Conservation (phyloP, 306 rosid genomes). For the Gynostemma pentaphyllum region DNA sequence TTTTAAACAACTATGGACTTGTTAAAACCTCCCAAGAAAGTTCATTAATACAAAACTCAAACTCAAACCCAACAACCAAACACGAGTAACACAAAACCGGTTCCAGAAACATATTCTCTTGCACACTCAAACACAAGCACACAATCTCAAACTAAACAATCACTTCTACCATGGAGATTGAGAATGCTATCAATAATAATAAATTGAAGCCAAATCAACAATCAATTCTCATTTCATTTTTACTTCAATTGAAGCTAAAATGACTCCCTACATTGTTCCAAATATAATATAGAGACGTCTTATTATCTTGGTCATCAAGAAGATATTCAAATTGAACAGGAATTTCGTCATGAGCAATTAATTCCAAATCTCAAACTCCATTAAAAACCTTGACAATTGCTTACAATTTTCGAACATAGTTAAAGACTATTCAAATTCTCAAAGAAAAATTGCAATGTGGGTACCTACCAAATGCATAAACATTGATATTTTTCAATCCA, state of each 20-base stretch:
- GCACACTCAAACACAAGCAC: no score
- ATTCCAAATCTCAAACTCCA: no score
- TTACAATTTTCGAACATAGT: background rate
- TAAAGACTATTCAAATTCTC: background rate
- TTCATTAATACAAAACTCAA: no score
- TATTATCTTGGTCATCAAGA: background rate
- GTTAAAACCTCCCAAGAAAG: no score
- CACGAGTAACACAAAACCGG: no score
- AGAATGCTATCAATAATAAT: background rate
- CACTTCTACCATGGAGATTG: no score
- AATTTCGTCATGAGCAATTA: background rate
- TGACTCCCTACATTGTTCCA: background rate
- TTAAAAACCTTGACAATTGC: background rate
- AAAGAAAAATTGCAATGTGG: background rate
- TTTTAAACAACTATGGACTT: no score
- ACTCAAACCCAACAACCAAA: no score
- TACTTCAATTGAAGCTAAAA: background rate
- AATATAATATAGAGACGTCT: background rate
- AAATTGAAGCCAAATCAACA: background rate
- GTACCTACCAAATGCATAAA: conserved; percentile 69
- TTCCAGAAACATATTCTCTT: no score
- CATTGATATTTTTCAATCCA: conserved; percentile 80
- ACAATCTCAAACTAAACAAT: no score
- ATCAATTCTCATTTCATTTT: background rate
- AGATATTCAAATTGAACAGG: background rate